Base-by-base conservation (phyloP, 306 rosid genomes). In the Alnus rubra region DNA sequence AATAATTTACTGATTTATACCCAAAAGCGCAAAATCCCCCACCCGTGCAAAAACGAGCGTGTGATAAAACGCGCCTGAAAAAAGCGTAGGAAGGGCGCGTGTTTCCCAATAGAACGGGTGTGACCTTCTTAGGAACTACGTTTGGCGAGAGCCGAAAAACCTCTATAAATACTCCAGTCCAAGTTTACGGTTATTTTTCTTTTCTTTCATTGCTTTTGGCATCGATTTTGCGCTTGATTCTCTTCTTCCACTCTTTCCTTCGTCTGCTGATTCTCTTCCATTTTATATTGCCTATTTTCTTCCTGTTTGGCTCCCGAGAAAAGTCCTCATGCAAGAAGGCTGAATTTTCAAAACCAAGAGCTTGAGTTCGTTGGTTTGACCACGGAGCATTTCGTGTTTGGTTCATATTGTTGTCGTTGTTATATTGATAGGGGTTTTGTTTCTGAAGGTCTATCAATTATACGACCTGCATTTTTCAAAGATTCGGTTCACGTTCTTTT, bases 111-210 rank as follows among this genome's bases (percentile, higher is more conserved):
- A 80, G 87, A 78, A 81, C 86, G 69, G 85, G 82, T 83, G 69
- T 44, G 80, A 42, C 79, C 81, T 83, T 78, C 91, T 83, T 70
- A 62, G 23, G 52, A 65, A 73, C 73, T 87, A 85, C 87, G 86
- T 78, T 81, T 83, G 30, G 51, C 44, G 33, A 31, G 59, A 2
- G 5, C 76, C 85, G 42, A 84, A 80, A 75, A 56, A 56, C 15
- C 74, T 76, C 81, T 92, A 90, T 90, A 90, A 84, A 92, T 87
- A 81, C 81, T 65, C 3, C 39, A 7, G 1, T 74, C 55, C 80
- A 59, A 16, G 19, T 5, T 0, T 1, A 1, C 0, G 73, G 79
- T 0, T 23, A 2, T 79, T 68, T 81, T 7, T 71, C 50, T 59
- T 72, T 45, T 74, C 53, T 62, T 55, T 75, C 86, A 65, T 80